phyloP scores from a whole-genome alignment of 805 yeast genomes.

The Brettanomyces bruxellensis region DNA sequence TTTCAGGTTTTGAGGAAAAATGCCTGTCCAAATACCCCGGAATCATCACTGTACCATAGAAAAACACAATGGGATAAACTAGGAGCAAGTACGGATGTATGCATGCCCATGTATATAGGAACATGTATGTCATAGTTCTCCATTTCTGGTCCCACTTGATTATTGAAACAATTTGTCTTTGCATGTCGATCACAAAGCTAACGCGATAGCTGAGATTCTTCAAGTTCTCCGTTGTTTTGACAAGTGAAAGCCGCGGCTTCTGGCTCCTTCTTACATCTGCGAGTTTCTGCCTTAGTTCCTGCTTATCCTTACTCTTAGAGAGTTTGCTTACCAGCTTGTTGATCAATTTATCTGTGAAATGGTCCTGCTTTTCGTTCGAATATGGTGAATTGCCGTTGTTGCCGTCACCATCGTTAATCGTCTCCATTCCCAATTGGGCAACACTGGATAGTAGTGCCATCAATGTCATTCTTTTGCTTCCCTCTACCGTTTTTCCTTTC shows the following conservation, averaged over 20 bases:
- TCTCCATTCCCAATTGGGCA: slow-evolving; percentile 4
- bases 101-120: slow-evolving; percentile 58
- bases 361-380: slow-evolving; percentile 20
- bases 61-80: slow-evolving; percentile 49
- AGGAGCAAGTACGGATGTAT: slow-evolving; percentile 62
- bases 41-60: slow-evolving; percentile 46
- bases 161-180: not conserved
- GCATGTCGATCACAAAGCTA: slow-evolving; percentile 22
- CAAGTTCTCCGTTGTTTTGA: slow-evolving; percentile 45
- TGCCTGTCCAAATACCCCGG: slow-evolving; percentile 67
- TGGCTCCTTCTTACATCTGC: slow-evolving; percentile 35
- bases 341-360: slow-evolving; percentile 48
- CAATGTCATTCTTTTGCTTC: slow-evolving; percentile 3
- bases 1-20: slow-evolving; percentile 41
- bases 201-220: slow-evolving; percentile 43
- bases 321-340: slow-evolving; percentile 40
- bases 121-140: slow-evolving; percentile 51
- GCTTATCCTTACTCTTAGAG: slow-evolving; percentile 40
- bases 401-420: not conserved
- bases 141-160: slow-evolving; percentile 67
- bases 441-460: slow-evolving; percentile 3
- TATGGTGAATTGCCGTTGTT: not conserved
- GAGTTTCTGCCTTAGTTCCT: slow-evolving; percentile 27
- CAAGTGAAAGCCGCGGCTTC: slow-evolving; percentile 44
- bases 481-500: not conserved